Conservation (phyloP, 1,139 yeast species). For the Yamadazyma kanchanaburiensis region DNA sequence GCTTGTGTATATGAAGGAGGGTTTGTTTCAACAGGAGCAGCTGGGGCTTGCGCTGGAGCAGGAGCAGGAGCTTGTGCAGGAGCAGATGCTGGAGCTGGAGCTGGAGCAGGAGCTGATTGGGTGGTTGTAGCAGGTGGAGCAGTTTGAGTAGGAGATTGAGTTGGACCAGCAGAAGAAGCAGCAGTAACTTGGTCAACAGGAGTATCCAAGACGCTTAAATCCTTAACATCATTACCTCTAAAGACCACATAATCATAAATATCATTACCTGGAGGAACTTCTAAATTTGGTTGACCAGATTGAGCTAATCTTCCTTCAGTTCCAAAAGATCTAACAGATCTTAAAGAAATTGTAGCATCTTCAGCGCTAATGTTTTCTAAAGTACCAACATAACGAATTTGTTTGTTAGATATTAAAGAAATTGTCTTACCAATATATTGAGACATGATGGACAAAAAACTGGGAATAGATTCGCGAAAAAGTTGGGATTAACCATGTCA, state of each 20-base stretch:
- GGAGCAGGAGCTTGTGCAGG: constrained; percentile 6
- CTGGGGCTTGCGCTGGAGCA: constrained; percentile 7
- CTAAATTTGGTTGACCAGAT: constrained; percentile 60
- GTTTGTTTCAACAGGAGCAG: constrained; percentile 6
- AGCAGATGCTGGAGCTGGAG: constrained; percentile 5
- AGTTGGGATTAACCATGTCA: constrained; percentile 1
- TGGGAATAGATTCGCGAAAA: constrained; percentile 1
- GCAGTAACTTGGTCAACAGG: constrained; percentile 47
- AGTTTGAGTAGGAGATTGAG: constrained; percentile 9
- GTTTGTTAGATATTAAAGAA: constrained; percentile 82
- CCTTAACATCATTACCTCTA: constrained; percentile 91
- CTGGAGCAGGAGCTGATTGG: constrained; percentile 10
- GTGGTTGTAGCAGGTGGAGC: constrained; percentile 4
- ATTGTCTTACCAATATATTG: constrained; percentile 91
- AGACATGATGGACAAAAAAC: constrained; percentile 47
- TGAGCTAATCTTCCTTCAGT: constrained; percentile 81
- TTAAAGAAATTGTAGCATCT: constrained; percentile 85
- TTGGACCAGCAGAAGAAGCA: constrained; percentile 11
- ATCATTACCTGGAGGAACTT: constrained; percentile 71
- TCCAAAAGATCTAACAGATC: constrained; percentile 81
- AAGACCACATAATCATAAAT: constrained; percentile 80
- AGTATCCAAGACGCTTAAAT: constrained; percentile 75
- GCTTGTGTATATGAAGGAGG: background rate
- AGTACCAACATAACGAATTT: constrained; percentile 84
- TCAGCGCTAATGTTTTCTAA: constrained; percentile 87